Percentiles rank a stretch among this genome's conserved stretches.
phyloP scores from a whole-genome alignment of 177 flowering plant species.

The Vitis hybrid region DNA sequence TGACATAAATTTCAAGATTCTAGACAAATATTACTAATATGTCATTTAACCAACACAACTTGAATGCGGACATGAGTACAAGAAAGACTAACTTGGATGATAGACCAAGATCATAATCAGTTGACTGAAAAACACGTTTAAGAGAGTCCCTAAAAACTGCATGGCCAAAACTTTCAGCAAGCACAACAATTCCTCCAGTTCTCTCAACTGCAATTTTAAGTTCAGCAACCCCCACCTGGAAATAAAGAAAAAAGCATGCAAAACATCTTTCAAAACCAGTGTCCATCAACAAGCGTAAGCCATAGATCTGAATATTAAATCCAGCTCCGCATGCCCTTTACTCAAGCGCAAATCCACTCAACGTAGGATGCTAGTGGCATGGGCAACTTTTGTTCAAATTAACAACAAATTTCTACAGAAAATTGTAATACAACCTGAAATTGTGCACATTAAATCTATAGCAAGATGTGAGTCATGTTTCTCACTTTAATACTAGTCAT shows the following conservation, averaged over 20 bases:
- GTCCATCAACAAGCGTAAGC: neutral
- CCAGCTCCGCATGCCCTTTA: too few species aligned
- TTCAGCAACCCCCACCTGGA: constrained; percentile 93
- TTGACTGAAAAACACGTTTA: constrained; percentile 69
- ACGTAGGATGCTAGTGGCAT: too few species aligned
- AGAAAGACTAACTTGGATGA: constrained; percentile 69
- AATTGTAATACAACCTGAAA: too few species aligned
- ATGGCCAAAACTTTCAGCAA: constrained; percentile 98
- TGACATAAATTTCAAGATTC: neutral
- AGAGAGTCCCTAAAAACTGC: constrained; percentile 94
- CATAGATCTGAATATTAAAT: too few species aligned
- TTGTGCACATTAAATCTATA: too few species aligned
- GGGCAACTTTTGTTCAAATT: too few species aligned
- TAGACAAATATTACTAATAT: neutral
- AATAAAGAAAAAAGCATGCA: constrained; percentile 1
- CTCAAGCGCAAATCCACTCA: too few species aligned
- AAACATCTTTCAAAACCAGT: neutral
- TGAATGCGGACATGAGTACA: neutral
- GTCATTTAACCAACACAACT: neutral
- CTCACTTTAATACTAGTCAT: too few species aligned
- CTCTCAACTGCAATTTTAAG: constrained; percentile 91
- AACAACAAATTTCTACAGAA: too few species aligned
- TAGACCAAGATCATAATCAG: constrained; percentile 76
- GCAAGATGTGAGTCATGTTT: too few species aligned
- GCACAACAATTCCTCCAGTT: constrained; percentile 95